Base-by-base conservation (phyloP, 2,329 filamentous ascomycete species). In the Cercospora berteroae region DNA sequence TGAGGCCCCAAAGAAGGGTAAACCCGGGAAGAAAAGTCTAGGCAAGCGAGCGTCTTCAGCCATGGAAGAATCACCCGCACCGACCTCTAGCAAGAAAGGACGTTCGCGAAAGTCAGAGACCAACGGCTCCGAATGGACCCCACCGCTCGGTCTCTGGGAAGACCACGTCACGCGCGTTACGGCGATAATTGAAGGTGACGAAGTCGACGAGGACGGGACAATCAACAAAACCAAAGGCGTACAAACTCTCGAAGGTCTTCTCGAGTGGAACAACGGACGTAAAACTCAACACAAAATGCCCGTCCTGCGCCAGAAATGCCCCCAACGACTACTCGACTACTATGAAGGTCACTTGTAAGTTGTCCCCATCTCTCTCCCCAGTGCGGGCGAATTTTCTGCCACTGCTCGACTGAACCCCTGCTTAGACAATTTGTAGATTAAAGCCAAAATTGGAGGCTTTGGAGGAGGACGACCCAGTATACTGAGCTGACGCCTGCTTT, bases 81-180 rank as follows among this genome's bases (percentile, higher is more conserved):
- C 72, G 7, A 56, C 69, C 5, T 63, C 50, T 31, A 57, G 48
- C 29, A 74, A 74, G 66, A 77, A 76, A 63, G 65, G 65, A 3
- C 63, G 69, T 25, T 69, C 70, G 5, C 69, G 71, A 57, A 74
- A 74, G 64, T 73, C 70, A 20, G 71, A 72, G 10, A 72, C 68
- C 42, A 76, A 75, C 60, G 76, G 75, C 39, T 76, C 77, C 42
- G 66, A 72, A 33, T 93, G 90, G 86, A 86, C 85, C 65, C 89
- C 90, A 2, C 92, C 92, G 0, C 83, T 85, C 2, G 91, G 91
- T 7, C 89, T 85, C 33, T 95, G 92, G 92, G 92, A 95, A 71
- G 87, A 92, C 10, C 84, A 91, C 2, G 87, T 94, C 25, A 83
- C 86, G 20, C 82, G 83, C 1, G 88, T 95, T 33, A 90, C 93